phyloP scores from a whole-genome alignment of 108 stramenopile species.

The Seminavis robusta region DNA sequence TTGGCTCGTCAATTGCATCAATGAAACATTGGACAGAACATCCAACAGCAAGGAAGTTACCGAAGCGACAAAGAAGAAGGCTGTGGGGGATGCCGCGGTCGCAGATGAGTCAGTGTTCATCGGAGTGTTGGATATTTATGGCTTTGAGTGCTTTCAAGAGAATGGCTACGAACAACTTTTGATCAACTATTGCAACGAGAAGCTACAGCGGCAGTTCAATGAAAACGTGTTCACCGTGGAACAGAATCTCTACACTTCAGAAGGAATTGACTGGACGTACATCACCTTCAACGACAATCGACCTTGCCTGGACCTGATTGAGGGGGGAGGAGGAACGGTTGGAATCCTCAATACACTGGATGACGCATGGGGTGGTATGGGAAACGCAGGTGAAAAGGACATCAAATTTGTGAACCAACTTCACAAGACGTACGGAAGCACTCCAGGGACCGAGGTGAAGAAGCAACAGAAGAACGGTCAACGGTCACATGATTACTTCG shows the following conservation, averaged over 20 bases:
- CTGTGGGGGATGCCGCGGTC: conserved; percentile 15
- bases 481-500: conserved; percentile 66
- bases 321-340: conserved; percentile 71
- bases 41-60: neutral
- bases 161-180: conserved; percentile 96
- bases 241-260: conserved; percentile 85
- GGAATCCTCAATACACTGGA: conserved; percentile 85
- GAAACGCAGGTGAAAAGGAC: conserved; percentile 76
- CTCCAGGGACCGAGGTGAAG: conserved; percentile 32
- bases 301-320: conserved; percentile 93
- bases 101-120: conserved; percentile 64
- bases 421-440: conserved; percentile 70
- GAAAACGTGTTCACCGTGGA: conserved; percentile 94
- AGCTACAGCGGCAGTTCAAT: conserved; percentile 94
- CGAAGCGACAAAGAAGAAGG: no score
- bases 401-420: conserved; percentile 86
- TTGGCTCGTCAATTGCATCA: conserved; percentile 89
- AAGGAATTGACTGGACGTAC: conserved; percentile 96
- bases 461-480: conserved; percentile 27
- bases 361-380: conserved; percentile 89
- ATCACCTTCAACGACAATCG: conserved; percentile 98
- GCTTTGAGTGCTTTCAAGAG: conserved; percentile 92
- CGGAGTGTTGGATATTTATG: conserved; percentile 97
- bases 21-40: conserved; percentile 52
- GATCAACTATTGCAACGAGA: conserved; percentile 96